Conservation (phyloP, 306 rosid species). For the Albizia julibrissin region DNA sequence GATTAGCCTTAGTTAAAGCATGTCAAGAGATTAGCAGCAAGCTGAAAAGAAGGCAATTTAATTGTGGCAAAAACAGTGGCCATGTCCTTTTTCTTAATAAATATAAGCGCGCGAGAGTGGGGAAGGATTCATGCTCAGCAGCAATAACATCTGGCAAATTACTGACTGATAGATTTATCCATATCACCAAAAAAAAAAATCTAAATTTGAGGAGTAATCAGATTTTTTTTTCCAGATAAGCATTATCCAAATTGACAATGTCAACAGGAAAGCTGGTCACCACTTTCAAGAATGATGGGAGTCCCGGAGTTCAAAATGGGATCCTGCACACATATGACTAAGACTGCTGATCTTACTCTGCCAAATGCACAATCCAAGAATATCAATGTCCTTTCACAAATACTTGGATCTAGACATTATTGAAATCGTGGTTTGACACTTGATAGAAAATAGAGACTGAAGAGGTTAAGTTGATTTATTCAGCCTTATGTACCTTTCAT, state of each 20-base stretch:
- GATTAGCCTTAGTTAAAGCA: not conserved
- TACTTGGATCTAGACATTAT: not conserved
- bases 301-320: conserved; percentile 39
- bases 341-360: not conserved
- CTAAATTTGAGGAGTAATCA: conserved; percentile 22
- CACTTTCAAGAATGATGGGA: conserved; percentile 35
- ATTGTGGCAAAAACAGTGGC: not conserved
- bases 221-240: not conserved
- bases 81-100: not conserved
- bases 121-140: too few species aligned
- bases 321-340: conserved; percentile 16
- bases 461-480: not conserved
- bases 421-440: not conserved
- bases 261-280: conserved; percentile 31
- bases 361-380: conserved; percentile 2
- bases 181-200: conserved; percentile 14
- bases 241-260: conserved; percentile 19
- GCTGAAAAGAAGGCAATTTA: not conserved
- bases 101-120: not conserved
- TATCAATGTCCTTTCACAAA: conserved; percentile 11
- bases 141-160: not conserved
- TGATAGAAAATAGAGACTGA: not conserved
- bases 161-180: not conserved
- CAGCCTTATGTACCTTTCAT: not conserved
- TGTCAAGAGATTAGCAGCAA: conserved; percentile 7